phyloP scores from a whole-genome alignment of 2,329 filamentous ascomycete species.

The Aspergillus ruber region DNA sequence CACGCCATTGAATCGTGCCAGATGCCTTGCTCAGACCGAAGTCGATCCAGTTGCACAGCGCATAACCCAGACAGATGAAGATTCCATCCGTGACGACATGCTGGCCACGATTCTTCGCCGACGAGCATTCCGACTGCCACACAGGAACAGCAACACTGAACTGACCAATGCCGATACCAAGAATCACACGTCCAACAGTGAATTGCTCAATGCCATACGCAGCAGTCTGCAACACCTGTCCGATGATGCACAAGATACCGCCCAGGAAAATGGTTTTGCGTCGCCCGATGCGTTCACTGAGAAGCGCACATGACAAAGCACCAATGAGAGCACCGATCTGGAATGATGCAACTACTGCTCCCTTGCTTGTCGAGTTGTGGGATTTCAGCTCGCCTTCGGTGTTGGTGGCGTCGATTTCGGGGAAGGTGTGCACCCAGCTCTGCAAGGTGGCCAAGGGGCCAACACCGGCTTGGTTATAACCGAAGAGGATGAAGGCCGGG shows the following conservation, averaged over 20 bases:
- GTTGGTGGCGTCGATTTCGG: constrained; percentile 46
- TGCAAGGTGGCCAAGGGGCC: constrained; percentile 17
- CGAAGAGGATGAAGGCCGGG: constrained; percentile 19
- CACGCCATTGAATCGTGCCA: constrained; percentile 43
- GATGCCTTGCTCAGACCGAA: constrained; percentile 43
- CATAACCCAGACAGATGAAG: constrained; percentile 31
- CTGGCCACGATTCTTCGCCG: constrained; percentile 42
- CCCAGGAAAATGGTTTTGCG: constrained; percentile 43
- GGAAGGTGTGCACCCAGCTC: constrained; percentile 43
- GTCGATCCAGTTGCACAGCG: constrained; percentile 39
- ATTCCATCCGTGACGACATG: constrained; percentile 45
- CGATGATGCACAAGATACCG: constrained; percentile 20
- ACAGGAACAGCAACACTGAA: constrained; percentile 44
- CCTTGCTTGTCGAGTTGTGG: constrained; percentile 19
- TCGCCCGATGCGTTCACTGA: constrained; percentile 45
- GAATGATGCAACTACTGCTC: constrained; percentile 20
- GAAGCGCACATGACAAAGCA: constrained; percentile 11
- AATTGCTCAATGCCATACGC: constrained; percentile 41
- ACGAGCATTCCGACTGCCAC: constrained; percentile 45
- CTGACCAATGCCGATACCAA: constrained; percentile 44
- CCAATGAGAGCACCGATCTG: constrained; percentile 17
- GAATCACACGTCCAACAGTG: constrained; percentile 43
- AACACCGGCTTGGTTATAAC: constrained; percentile 21
- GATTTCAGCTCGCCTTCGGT: constrained; percentile 12
- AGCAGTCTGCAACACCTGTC: constrained; percentile 36